phyloP scores from a whole-genome alignment of 1,284 basidiomycete genomes.

The Ustilago sp. region DNA sequence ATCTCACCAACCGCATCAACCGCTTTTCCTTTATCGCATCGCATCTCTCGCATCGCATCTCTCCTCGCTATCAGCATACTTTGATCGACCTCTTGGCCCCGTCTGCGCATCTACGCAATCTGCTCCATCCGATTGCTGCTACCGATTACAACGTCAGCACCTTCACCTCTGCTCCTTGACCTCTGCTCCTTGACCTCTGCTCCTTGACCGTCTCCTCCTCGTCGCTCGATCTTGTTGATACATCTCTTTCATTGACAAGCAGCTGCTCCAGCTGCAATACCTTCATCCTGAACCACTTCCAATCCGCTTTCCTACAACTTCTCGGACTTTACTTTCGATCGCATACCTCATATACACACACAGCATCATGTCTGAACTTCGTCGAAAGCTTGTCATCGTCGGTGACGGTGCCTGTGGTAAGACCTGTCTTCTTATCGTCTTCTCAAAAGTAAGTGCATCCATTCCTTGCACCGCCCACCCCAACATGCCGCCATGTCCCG shows the following conservation, averaged over 20 bases:
- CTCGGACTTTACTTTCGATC: background rate
- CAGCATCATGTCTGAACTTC: slow-evolving; percentile 61
- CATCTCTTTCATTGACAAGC: background rate
- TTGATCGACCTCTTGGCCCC: background rate
- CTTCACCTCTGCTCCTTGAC: background rate
- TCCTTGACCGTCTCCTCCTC: background rate
- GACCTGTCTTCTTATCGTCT: slow-evolving; percentile 86
- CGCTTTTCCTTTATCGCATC: background rate
- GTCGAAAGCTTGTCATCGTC: slow-evolving; percentile 68
- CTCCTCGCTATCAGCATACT: slow-evolving; percentile 3
- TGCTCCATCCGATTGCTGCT: slow-evolving; percentile 3
- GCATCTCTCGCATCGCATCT: background rate
- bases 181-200: background rate
- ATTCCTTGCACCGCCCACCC: background rate
- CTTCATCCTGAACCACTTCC: background rate
- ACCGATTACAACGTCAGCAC: slow-evolving; percentile 1
- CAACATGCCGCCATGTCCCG: background rate
- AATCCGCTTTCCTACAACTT: background rate
- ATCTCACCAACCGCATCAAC: slow-evolving; percentile 12
- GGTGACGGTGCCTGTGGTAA: slow-evolving; percentile 77
- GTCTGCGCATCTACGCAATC: slow-evolving; percentile 5
- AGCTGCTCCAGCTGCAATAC: background rate
- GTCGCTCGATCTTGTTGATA: background rate
- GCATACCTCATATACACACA: slow-evolving; percentile 11
- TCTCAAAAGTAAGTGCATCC: slow-evolving; percentile 75